Conservation (phyloP, 352 stramenopile species). For the Pythium apleroticum region DNA sequence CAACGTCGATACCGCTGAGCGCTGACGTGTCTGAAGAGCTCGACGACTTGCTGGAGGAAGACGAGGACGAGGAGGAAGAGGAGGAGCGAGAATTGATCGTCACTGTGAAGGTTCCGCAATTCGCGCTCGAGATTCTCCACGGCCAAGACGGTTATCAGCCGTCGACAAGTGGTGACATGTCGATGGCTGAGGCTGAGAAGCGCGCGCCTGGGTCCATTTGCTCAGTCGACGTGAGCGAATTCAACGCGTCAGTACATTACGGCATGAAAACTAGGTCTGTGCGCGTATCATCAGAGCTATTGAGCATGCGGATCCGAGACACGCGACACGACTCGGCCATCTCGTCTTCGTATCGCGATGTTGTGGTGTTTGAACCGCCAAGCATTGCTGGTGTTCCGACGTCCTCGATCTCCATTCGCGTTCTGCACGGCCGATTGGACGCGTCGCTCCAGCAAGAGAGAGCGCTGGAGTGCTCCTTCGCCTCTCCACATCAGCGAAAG, state of each 20-base stretch:
- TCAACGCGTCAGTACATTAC: conserved; percentile 52
- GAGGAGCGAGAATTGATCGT: conserved; percentile 58
- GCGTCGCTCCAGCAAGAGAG: conserved; percentile 36
- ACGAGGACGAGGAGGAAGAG: conserved; percentile 29
- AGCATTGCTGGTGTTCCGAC: conserved; percentile 23
- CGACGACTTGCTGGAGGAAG: conserved; percentile 2
- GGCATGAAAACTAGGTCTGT: conserved; percentile 48
- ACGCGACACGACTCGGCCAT: conserved; percentile 57
- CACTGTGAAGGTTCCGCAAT: conserved; percentile 59
- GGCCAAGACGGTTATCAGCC: conserved; percentile 78
- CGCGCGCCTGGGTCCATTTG: conserved; percentile 77
- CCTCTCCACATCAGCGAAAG: conserved; percentile 17
- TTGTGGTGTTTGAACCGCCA: conserved; percentile 62
- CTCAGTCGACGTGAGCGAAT: conserved; percentile 49
- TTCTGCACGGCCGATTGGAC: conserved; percentile 42
- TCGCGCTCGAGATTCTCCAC: conserved; percentile 80
- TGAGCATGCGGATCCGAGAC: conserved; percentile 66
- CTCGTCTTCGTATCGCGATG: conserved; percentile 64
- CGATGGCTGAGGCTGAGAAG: conserved; percentile 65
- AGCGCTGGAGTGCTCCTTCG: conserved; percentile 25
- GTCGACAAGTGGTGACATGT: conserved; percentile 70
- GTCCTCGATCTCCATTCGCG: conserved; percentile 61
- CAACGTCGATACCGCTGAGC: neutral
- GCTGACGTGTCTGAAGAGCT: neutral
- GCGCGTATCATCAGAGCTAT: conserved; percentile 49